Evolutionary conservation across 768 basidiomycete species (phyloP), one percentile per base, ranked within the genome.

Genomic region (Tephrocybe sp.): DNA sequence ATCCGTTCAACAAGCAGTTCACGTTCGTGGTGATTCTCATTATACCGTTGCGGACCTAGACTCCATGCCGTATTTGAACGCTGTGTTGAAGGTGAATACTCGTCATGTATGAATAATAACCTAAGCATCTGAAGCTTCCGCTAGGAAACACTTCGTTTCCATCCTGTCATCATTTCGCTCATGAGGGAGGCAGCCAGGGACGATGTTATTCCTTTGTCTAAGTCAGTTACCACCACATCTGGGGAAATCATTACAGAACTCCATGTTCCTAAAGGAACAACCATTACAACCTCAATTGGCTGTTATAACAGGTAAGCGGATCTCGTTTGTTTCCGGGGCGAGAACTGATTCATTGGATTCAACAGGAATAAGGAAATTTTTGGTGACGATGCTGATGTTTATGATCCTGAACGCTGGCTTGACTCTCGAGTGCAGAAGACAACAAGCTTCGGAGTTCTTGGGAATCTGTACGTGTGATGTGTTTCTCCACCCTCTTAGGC

Each of bases 161-260:
- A 78, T 49, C 72, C 75, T 14, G 69, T 68, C 1, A 62, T 67
- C 2, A 65, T 65, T 44, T 64, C 65, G 39, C 65, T 62, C 17
- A 68, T 61, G 51, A 59, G 77, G 18, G 59, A 75, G 45, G 73
- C 84, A 9, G 64, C 61, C 1, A 64, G 68, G 42, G 84, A 88
- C 55, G 80, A 85, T 50, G 70, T 76, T 38, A 64, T 88, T 25
- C 83, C 86, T 3, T 73, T 88, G 11, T 73, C 76, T 5, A 74
- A 65, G 34, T 78, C 83, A n/a, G 71, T 84, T 32, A 71, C 58
- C 12, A 77, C 74, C 3, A 59, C 62, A 17, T 69, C 72, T 2
- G 83, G 82, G 26, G 65, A 77, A 46, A 51, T 66, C 10, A 64
- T 81, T 28, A 67, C 57, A 9, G 74, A 82, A 53, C 45, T 85